A percentile compares a stretch with the other conserved stretches of the same genome.
Conservation (phyloP, 768 basidiomycete genomes). For the Leccinum incarnatum region DNA sequence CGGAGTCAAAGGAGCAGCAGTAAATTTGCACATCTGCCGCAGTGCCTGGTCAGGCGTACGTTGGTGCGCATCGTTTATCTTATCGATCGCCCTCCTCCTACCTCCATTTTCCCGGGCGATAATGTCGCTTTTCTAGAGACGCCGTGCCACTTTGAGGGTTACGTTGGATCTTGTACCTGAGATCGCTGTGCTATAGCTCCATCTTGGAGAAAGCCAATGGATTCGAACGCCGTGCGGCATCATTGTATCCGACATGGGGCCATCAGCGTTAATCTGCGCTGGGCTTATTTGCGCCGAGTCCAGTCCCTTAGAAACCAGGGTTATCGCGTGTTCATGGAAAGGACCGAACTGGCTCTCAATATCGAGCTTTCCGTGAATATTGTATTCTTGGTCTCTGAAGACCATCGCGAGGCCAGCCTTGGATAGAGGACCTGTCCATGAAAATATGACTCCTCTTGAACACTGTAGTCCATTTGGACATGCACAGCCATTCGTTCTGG, state of each 20-base stretch:
- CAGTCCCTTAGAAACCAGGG: conserved; percentile 67
- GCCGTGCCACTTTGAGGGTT: conserved; percentile 62
- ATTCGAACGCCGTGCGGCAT: conserved; percentile 61
- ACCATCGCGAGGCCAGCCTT: conserved; percentile 38
- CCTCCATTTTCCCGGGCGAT: conserved; percentile 70
- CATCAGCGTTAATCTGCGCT: conserved; percentile 3
- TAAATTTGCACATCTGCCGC: conserved; percentile 60
- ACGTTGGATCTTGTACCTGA: conserved; percentile 75
- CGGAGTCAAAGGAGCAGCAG: conserved; percentile 74
- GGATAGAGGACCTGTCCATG: conserved; percentile 19
- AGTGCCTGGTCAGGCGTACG: background rate
- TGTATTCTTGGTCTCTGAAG: conserved; percentile 72
- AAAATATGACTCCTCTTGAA: conserved; percentile 66
- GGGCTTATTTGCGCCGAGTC: conserved; percentile 38
- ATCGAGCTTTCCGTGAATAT: conserved; percentile 67
- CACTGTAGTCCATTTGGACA: background rate
- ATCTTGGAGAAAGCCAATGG: conserved; percentile 63
- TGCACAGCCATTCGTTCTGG: conserved; percentile 77
- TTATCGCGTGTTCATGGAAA: conserved; percentile 81
- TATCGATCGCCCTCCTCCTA: background rate
- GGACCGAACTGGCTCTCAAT: conserved; percentile 70
- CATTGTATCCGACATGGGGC: conserved; percentile 60
- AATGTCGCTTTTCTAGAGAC: conserved; percentile 63
- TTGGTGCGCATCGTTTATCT: background rate
- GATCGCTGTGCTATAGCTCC: conserved; percentile 84